Evolutionary conservation across 2,329 filamentous ascomycete genomes (phyloP).

Genomic region (Talaromyces sp.): DNA sequence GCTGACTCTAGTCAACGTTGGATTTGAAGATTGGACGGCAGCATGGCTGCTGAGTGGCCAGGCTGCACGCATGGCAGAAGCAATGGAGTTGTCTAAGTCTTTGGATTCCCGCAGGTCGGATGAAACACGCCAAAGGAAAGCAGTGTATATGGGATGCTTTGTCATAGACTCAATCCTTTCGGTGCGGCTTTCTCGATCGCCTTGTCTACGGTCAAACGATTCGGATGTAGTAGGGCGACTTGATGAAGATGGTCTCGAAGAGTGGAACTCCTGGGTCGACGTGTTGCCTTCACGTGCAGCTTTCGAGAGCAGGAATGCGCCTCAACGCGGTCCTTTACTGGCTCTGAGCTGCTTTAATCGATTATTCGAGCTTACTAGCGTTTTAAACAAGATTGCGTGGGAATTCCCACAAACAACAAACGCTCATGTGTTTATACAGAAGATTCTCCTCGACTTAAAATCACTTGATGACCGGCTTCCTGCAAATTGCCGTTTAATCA

Average conservation of each 20-base stretch:
- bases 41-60: slow-evolving; percentile 55
- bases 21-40: slow-evolving; percentile 44
- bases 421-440: slow-evolving; percentile 30
- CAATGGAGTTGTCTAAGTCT: slow-evolving; percentile 33
- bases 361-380: slow-evolving; percentile 40
- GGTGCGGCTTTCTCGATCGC: slow-evolving; percentile 43
- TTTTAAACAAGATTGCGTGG: slow-evolving; percentile 35
- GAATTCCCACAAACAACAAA: slow-evolving; percentile 30
- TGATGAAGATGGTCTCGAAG: slow-evolving; percentile 65
- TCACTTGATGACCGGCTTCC: slow-evolving; percentile 37
- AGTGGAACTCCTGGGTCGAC: slow-evolving; percentile 70
- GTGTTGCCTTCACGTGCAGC: slow-evolving; percentile 36
- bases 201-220: slow-evolving; percentile 48
- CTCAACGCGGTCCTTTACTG: slow-evolving; percentile 41
- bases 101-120: slow-evolving; percentile 29
- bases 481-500: slow-evolving; percentile 35
- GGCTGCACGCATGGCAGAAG: slow-evolving; percentile 48
- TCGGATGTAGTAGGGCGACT: slow-evolving; percentile 49
- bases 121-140: slow-evolving; percentile 36
- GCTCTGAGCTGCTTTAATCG: slow-evolving; percentile 54
- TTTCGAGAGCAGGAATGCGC: slow-evolving; percentile 26
- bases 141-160: slow-evolving; percentile 52
- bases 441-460: slow-evolving; percentile 35
- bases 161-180: slow-evolving; percentile 53
- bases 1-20: slow-evolving; percentile 50